Evolutionary conservation across 73 alveolate genomes (phyloP).

Genomic region (Paramecium tetraurelia): DNA sequence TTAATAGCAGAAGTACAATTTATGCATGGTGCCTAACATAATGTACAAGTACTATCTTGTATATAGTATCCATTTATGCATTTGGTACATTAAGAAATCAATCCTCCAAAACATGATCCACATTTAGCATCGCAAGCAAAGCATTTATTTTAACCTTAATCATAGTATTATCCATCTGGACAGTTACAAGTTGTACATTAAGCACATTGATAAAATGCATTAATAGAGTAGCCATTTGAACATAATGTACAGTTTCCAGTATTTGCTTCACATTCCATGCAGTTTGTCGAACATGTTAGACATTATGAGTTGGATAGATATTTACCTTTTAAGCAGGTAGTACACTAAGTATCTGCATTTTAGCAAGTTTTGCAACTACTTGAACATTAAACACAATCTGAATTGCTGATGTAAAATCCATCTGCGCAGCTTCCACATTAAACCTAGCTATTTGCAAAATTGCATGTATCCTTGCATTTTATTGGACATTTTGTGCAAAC

Average conservation of each 20-base stretch:
- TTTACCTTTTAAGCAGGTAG: background rate
- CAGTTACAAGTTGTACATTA: background rate
- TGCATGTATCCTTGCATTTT: background rate
- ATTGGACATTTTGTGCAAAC: background rate
- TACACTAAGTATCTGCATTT: background rate
- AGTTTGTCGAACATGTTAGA: background rate
- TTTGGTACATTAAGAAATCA: background rate
- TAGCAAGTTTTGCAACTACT: background rate
- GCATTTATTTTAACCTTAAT: background rate
- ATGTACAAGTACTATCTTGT: background rate
- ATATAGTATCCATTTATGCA: constrained; percentile 8
- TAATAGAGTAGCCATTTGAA: background rate
- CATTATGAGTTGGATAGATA: background rate
- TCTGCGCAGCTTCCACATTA: background rate
- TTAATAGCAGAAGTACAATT: background rate
- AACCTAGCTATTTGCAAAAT: background rate
- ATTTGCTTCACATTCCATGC: background rate
- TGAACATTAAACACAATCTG: background rate
- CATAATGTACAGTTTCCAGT: background rate
- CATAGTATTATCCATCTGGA: background rate
- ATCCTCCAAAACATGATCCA: background rate
- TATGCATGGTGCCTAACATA: background rate
- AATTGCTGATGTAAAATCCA: background rate
- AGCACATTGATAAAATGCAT: background rate
- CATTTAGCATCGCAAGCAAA: background rate